phyloP scores from a whole-genome alignment of 2,329 filamentous ascomycete species.

The Monosporascus sp. region DNA sequence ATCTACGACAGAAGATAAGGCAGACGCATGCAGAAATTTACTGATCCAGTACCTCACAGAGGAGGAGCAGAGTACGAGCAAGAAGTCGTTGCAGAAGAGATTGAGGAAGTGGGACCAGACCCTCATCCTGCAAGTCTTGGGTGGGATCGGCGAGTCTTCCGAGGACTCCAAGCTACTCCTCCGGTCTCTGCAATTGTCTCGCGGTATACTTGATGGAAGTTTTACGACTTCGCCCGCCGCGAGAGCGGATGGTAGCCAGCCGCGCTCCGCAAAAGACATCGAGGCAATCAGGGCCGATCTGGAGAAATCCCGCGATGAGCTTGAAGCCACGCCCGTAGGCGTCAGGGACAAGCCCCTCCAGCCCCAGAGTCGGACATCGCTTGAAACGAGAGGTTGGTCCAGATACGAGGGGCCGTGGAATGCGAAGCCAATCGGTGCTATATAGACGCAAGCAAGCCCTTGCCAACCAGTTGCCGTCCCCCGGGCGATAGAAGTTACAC shows the following conservation, averaged over 20 bases:
- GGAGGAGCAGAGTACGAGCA: conserved; percentile 16
- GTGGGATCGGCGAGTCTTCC: conserved; percentile 33
- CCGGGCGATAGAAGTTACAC: too few relatives aligned
- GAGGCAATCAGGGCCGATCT: conserved; percentile 21
- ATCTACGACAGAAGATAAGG: conserved; percentile 2
- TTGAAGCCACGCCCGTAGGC: conserved; percentile 11
- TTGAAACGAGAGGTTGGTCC: conserved; percentile 37
- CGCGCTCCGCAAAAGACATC: conserved; percentile 8
- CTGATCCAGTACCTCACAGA: conserved; percentile 35
- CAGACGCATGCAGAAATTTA: conserved; percentile 24
- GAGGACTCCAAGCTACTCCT: conserved; percentile 39
- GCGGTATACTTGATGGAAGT: conserved; percentile 31
- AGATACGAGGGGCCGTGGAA: conserved; percentile 48
- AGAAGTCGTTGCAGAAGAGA: conserved; percentile 22
- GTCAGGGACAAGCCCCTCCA: conserved; percentile 5
- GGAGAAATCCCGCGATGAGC: conserved; percentile 14
- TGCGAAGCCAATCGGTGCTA: conserved; percentile 52
- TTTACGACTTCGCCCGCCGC: conserved; percentile 2
- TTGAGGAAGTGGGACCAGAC: conserved; percentile 30
- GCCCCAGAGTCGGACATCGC: conserved; percentile 8
- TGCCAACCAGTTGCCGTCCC: neutral
- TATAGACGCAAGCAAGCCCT: conserved; percentile 24
- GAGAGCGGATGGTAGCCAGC: neutral
- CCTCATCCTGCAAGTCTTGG: conserved; percentile 31
- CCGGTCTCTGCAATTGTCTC: conserved; percentile 38